Base-by-base conservation (phyloP, 495 filamentous ascomycete genomes). In the Penicillium angulare region DNA sequence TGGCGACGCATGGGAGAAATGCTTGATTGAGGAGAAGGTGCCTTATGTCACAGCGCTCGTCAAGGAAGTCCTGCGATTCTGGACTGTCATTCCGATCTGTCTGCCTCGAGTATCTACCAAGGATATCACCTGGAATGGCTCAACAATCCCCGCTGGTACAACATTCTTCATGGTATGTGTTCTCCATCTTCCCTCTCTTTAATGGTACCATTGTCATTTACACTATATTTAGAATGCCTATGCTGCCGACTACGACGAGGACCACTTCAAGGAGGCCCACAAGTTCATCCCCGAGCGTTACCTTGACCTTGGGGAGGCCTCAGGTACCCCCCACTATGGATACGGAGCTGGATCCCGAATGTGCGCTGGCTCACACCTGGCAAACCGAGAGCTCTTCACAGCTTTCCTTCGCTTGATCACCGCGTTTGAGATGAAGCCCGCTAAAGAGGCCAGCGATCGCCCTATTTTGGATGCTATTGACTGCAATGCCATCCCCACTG, bases 61-160 rank as follows among this genome's bases (percentile, higher is more conserved):
- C 43, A 86, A 86, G 56, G 86, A 89, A 61, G 79, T 79, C 22
- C 75, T 88, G 10, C 77, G 86, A 48, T 89, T 80, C 71, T 89
- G 80, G 78, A 85, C 80, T 2, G 85, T 89, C n/a, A 83, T 88
- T 54, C 84, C 86, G 3, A 84, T 88, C 54, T 86, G 83, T 53
- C 73, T 89, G 6, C 86, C 86, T 0, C 74, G 85, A 4, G 78
- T 77, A 20, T 82, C 70, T 53, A 81, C 82, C 63, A 85, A 85
- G 59, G 80, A 84, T 43, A 84, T 88, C 38, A 60, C 71, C 24
- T 88, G 76, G 64, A 73, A 83, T 23, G 76, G 79, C 10, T 75
- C 77, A 0, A 73, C 66, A 1, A 86, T 87, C 13, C 84, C 84
- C 0, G 76, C 82, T 1, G 82, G 82, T 1, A 88, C 82, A 4